Base-by-base conservation (phyloP, 345 rosid species). In the Corchorus olitorius region DNA sequence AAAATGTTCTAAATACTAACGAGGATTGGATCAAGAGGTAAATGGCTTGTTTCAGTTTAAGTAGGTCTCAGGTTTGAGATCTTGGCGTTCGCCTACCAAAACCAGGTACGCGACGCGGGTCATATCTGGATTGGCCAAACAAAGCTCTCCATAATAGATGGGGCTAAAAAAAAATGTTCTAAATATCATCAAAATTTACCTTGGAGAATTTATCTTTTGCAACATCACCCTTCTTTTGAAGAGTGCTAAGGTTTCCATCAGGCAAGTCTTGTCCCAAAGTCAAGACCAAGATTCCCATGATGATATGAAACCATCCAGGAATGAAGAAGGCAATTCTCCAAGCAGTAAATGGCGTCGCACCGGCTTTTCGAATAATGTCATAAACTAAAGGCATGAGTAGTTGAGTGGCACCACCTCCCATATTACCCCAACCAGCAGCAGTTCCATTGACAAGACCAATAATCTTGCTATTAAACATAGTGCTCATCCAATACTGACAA, bases 401-500 rank as follows among this genome's bases (percentile, higher is more conserved):
- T 83, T 92, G 98, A 45, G 98, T 93, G 37, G 89, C 93, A 1
- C 98, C 97, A 8, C 98, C 95, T 0, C 98, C 98, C 97, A 92
- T 90, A 70, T 92, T 93, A 0, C 98, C 98, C 98, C 98, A 93
- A 4, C 95, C 97, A 1, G 94, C 98, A 0, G 98, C 98, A 0
- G 97, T 93, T 37, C 98, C 97, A 17, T 93, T 93, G 49, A 85
- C 97, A 1, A 90, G 83, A 16, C 98, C 97, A 8, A 90, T 89
- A 66, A 93, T 93, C 85, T 89, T 87, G 74, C 93, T 78, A 41
- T 90, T 93, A 70, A 93, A 93, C 98, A 93, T 93, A 3, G 97
- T 91, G 83, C 97, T 93, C 98, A 93, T 93, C 98, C 98, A 93
- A 39, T 89, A 93, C 60, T 93, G 98, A 77, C 97, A 93, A 3